Base-by-base conservation (phyloP, 2,329 filamentous ascomycete species). In the Colletotrichum theobromicola region DNA sequence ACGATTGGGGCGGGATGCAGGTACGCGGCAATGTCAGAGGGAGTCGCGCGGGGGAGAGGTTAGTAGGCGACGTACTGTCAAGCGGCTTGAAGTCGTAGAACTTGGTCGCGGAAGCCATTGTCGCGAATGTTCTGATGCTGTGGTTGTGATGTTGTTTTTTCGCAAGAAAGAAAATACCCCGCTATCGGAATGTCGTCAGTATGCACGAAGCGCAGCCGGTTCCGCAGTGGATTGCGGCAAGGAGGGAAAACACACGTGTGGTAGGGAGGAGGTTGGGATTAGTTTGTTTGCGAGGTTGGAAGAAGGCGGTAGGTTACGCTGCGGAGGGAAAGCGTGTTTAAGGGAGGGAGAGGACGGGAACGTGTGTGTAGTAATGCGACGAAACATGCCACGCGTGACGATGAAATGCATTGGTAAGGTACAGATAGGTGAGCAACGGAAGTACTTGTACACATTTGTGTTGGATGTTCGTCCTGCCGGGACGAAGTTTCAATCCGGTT, bases 31-130 rank as follows among this genome's bases (percentile, higher is more conserved):
- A 37, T 64, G 35, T 50, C 55, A 58, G 42, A 34, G 16, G 60
- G 42, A 46, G n/a, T n/a, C 30, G 55, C 32, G 53, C 67, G 65
- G 35, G 24, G 67, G 63, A 30, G 65, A 15, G 24, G 63, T 7
- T 46, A 26, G 15, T 24, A n/a, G 10, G n/a, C 15, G 63, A 90
- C 93, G 77, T 88, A 95, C 94, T 95, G 85, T 96, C 92, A 79
- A 94, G 90, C 78, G 94, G 93, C 87, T 93, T 94, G 86, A 97
- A 97, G 83, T 96, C 93, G 89, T 93, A 97, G 84, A 98, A 95
- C 78, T 76, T 80, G 35, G 84, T 83, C 65, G 85, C 85, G 57
- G 85, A 85, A 71, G 85, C 79, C 85, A 86, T 86, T 53, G 76
- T 53, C 68, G 69, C 69, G 55, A 50, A 64, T 67, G 58, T 50